Evolutionary conservation across 176 grass and related monocot species (phyloP).

Genomic region (Puya raimondii): DNA sequence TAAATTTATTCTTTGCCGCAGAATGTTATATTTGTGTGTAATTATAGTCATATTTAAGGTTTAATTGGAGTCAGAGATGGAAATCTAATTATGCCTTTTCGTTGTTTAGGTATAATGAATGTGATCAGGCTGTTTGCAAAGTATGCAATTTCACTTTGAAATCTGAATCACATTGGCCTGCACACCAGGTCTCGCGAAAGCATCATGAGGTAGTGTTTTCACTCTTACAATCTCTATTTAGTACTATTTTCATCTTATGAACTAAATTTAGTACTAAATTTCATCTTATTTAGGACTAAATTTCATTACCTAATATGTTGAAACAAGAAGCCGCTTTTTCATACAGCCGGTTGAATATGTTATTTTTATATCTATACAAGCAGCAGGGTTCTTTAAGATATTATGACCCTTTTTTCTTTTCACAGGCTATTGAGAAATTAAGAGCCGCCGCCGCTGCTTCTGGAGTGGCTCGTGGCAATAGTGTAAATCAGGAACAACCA

Average conservation of each 20-base stretch:
- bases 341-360: too few relatives aligned
- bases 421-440: conserved; percentile 53
- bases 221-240: background rate
- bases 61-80: background rate
- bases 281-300: too few relatives aligned
- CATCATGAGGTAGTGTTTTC: conserved; percentile 72
- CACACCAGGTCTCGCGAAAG: conserved; percentile 84
- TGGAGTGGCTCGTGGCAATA: conserved; percentile 39
- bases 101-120: conserved; percentile 77
- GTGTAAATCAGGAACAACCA: conserved; percentile 33
- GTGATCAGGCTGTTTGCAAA: conserved; percentile 80
- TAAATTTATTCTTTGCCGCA: background rate
- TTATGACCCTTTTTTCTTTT: conserved; percentile 15
- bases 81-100: background rate
- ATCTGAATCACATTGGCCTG: conserved; percentile 92
- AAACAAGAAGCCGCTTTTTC: too few relatives aligned
- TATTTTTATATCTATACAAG: too few relatives aligned
- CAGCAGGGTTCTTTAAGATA: too few relatives aligned
- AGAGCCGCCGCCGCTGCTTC: conserved; percentile 34
- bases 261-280: too few relatives aligned
- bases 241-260: background rate
- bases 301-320: background rate
- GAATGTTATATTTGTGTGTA: background rate
- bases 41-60: background rate
- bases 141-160: conserved; percentile 81